Percentiles rank a stretch among this genome's conserved stretches.
Conservation (phyloP, 1,139 yeast species). For the Nadsonia starkeyi-henricii region DNA sequence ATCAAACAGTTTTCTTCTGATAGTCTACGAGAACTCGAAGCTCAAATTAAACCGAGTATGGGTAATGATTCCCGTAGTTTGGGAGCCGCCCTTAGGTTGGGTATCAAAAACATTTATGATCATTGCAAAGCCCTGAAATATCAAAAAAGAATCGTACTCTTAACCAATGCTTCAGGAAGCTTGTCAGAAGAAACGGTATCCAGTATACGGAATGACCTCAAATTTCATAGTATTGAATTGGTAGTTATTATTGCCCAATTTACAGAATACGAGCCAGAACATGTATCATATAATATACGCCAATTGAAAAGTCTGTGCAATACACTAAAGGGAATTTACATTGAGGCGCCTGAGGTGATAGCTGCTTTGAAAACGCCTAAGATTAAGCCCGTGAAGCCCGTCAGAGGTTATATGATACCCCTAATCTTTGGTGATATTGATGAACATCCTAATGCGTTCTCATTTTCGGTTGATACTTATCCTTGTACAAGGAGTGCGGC, state of each 20-base stretch:
- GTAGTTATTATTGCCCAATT: background rate
- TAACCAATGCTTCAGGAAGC: conserved; percentile 28
- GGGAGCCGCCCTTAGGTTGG: conserved; percentile 21
- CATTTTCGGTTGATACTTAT: conserved; percentile 42
- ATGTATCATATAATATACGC: background rate
- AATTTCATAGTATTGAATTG: background rate
- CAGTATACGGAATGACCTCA: background rate
- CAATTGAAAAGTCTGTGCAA: background rate
- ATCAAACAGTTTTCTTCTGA: conserved; percentile 16
- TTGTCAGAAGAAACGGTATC: conserved; percentile 6
- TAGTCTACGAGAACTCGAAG: conserved; percentile 16
- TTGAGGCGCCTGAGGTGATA: conserved; percentile 8
- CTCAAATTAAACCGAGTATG: conserved; percentile 16
- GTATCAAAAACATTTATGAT: conserved; percentile 21
- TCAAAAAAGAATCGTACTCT: conserved; percentile 29
- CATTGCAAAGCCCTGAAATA: conserved; percentile 24
- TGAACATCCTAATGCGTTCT: conserved; percentile 13
- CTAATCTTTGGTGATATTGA: conserved; percentile 28
- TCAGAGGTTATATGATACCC: conserved; percentile 26
- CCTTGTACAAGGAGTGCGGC: conserved; percentile 45
- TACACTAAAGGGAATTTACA: background rate
- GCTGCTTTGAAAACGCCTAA: conserved; percentile 16
- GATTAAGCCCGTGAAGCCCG: conserved; percentile 28
- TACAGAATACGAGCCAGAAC: background rate
- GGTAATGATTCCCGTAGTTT: conserved; percentile 19